Evolutionary conservation across 768 basidiomycete genomes (phyloP).

Genomic region (Naganishia vishniacii): DNA sequence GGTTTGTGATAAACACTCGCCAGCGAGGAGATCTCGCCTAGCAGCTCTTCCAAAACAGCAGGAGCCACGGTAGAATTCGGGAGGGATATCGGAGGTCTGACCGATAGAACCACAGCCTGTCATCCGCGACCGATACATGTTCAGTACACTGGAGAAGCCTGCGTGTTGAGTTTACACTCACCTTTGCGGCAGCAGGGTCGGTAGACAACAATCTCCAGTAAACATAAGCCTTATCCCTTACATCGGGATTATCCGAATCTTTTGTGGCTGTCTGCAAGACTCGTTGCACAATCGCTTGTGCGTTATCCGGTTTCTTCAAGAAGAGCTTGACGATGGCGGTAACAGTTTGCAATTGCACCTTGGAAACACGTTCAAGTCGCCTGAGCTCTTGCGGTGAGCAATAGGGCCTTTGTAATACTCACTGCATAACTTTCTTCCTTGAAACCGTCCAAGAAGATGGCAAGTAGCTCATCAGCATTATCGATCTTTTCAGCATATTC

Average conservation of each 20-base stretch:
- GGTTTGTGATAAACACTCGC: conserved; percentile 98
- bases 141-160: no score
- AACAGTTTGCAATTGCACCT: conserved; percentile 57
- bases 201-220: conserved; percentile 94
- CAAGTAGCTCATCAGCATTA: conserved; percentile 87
- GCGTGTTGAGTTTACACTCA: conserved; percentile 49
- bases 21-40: conserved; percentile 79
- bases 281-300: conserved; percentile 86
- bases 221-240: conserved; percentile 93
- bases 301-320: conserved; percentile 86
- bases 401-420: conserved; percentile 33
- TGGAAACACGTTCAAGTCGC: conserved; percentile 49
- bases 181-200: conserved; percentile 93
- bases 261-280: conserved; percentile 91
- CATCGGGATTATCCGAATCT: conserved; percentile 93
- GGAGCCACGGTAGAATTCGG: conserved; percentile 84
- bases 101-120: conserved; percentile 78
- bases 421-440: conserved; percentile 89
- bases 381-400: conserved; percentile 50
- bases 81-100: conserved; percentile 86
- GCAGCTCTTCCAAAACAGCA: conserved; percentile 79
- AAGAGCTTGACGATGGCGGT: conserved; percentile 97
- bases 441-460: conserved; percentile 85
- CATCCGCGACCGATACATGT: no score
- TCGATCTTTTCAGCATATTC: conserved; percentile 97